A percentile compares a stretch with the other conserved stretches of the same genome.
These are phyloP conservation scores for Musa acuminata DNA, from an alignment of 176 grass and related monocot species.

Conservation along the genomic window DNA sequence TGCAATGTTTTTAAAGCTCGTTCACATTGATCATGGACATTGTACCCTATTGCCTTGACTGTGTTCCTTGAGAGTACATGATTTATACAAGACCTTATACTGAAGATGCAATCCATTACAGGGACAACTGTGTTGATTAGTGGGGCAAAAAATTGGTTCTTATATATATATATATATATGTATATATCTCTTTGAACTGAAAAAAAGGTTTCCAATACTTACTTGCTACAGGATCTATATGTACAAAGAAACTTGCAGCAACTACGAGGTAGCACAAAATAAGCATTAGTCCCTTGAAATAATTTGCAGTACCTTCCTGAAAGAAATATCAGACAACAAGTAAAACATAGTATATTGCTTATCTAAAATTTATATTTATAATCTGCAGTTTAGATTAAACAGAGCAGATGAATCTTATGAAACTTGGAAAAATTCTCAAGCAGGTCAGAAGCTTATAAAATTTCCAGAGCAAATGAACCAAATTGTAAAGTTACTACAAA, in stretches of 20 bases:
- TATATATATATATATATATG: not conserved
- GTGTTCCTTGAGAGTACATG: not conserved
- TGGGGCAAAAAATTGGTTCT: not conserved
- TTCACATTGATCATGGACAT: no score
- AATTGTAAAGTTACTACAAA: no score
- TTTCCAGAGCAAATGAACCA: no score
- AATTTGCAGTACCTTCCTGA: constrained; percentile 22
- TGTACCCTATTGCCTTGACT: not conserved
- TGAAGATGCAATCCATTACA: not conserved
- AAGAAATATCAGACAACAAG: not conserved
- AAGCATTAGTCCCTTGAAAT: constrained; percentile 23
- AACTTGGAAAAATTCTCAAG: not conserved
- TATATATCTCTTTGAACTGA: not conserved
- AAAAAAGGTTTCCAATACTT: constrained; percentile 1
- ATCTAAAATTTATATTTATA: not conserved
- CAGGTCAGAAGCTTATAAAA: no score
- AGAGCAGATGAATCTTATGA: not conserved
- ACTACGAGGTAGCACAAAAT: constrained; percentile 19
- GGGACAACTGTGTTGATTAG: not conserved
- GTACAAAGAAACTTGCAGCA: constrained; percentile 24
- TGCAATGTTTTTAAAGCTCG: no score
- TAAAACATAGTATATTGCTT: not conserved
- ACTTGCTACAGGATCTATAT: constrained; percentile 15
- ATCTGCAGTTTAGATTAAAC: not conserved
- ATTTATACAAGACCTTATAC: not conserved